Evolutionary conservation across 1,139 yeast genomes (phyloP).

Genomic region (Candida labiduridarum): DNA sequence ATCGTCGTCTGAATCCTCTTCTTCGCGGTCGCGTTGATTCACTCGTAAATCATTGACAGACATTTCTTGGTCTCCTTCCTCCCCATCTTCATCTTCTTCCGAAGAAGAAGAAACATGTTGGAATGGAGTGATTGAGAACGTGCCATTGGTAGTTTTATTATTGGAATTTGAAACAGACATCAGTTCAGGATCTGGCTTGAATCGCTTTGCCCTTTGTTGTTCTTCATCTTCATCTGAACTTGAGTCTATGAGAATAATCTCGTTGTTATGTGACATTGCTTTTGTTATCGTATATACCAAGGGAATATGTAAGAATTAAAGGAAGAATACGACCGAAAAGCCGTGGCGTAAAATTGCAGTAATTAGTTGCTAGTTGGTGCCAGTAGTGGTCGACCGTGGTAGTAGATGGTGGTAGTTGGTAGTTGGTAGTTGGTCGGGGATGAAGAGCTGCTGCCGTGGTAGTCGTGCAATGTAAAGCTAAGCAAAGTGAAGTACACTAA

Average conservation of each 20-base stretch:
- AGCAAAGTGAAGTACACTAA: not conserved
- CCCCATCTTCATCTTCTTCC: not conserved
- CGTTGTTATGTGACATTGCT: slow-evolving; percentile 11
- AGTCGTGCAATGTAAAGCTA: not conserved
- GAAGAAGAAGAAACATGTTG: slow-evolving; percentile 11
- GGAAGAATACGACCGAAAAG: too few relatives aligned
- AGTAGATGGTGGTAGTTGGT: not conserved
- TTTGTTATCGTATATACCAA: too few relatives aligned
- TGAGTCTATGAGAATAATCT: slow-evolving; percentile 23
- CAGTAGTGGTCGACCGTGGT: not conserved
- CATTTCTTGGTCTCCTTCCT: not conserved
- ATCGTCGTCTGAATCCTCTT: slow-evolving; percentile 3
- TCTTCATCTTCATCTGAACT: slow-evolving; percentile 19
- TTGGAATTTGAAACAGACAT: not conserved
- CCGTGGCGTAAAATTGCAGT: not conserved
- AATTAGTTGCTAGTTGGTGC: not conserved
- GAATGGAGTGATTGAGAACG: slow-evolving; percentile 11
- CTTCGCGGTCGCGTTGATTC: not conserved
- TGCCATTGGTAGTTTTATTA: slow-evolving; percentile 1
- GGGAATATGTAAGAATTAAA: too few relatives aligned
- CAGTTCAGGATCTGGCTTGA: slow-evolving; percentile 11
- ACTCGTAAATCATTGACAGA: not conserved
- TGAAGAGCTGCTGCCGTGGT: too few relatives aligned
- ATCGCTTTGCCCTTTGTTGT: slow-evolving; percentile 12
- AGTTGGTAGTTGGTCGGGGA: not conserved